Evolutionary conservation across 371 early-diverging fungal genomes (phyloP).

Genomic region (Dichotomocladium elegans): DNA sequence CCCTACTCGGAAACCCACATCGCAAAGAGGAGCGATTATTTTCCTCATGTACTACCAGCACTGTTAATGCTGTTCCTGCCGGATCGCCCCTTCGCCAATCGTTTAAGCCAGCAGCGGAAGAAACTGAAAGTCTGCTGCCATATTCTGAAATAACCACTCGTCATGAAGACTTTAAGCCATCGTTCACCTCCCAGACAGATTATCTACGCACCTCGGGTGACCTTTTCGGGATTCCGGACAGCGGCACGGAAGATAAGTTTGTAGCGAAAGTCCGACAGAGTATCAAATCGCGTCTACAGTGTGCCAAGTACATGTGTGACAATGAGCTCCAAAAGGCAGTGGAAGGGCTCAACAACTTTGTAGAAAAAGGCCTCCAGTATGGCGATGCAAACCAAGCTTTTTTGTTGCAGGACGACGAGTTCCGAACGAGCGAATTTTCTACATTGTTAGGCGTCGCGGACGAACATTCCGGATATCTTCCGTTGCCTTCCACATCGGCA

Average conservation of each 20-base stretch:
- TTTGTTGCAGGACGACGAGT: neutral
- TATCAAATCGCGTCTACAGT: constrained; percentile 35
- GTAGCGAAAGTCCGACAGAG: constrained; percentile 19
- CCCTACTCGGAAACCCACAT: neutral
- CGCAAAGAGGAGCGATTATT: neutral
- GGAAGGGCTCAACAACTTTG: constrained; percentile 66
- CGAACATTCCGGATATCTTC: neutral
- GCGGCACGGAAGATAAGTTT: constrained; percentile 9
- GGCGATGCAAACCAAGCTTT: constrained; percentile 29
- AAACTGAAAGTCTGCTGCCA: neutral
- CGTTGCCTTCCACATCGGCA: neutral
- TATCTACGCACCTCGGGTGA: constrained; percentile 17
- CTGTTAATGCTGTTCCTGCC: neutral
- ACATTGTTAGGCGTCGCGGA: too few species aligned
- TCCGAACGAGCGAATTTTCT: too few species aligned
- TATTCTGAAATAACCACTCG: too few species aligned
- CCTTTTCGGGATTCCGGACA: constrained; percentile 15
- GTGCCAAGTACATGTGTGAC: constrained; percentile 41
- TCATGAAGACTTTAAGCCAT: too few species aligned
- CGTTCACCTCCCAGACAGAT: neutral
- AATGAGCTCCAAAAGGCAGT: constrained; percentile 59
- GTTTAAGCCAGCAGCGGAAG: constrained; percentile 1
- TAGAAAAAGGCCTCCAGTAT: constrained; percentile 63
- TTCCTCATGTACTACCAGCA: neutral
- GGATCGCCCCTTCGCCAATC: constrained; percentile 11